A percentile compares a stretch with the other conserved stretches of the same genome.
phyloP scores from a whole-genome alignment of 2,329 filamentous ascomycete genomes.

The Cladosporium velox region DNA sequence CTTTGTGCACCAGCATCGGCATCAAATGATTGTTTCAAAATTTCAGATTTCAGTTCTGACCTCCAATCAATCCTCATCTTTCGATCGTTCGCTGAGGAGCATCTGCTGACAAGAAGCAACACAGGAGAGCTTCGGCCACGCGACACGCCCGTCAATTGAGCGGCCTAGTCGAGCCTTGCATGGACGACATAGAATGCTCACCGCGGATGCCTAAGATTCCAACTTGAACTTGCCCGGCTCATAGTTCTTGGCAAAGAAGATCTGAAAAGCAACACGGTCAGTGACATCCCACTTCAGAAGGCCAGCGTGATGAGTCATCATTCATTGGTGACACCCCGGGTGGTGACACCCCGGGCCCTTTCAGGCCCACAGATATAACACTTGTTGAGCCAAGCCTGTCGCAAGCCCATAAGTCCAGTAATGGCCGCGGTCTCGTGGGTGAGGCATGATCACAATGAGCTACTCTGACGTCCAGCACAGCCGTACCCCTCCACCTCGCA shows the following conservation, averaged over 20 bases:
- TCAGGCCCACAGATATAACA: neutral
- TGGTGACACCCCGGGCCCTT: neutral
- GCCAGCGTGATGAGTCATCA: neutral
- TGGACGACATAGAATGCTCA: neutral
- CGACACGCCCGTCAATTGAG: neutral
- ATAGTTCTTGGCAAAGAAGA: neutral
- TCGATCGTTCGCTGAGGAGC: neutral
- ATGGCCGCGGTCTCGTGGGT: neutral
- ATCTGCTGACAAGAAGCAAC: neutral
- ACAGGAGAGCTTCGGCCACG: neutral
- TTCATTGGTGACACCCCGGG: neutral
- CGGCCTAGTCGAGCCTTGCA: neutral
- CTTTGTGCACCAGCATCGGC: neutral
- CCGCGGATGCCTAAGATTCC: neutral
- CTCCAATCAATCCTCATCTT: neutral
- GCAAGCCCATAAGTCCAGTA: constrained; percentile 1
- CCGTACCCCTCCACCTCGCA: neutral
- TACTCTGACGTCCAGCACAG: neutral
- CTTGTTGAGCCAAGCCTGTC: neutral
- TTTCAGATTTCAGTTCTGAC: neutral
- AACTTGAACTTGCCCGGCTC: too few relatives aligned
- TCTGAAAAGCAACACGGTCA: neutral
- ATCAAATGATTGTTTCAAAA: neutral
- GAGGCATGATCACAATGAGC: neutral
- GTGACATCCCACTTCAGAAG: neutral